These are phyloP conservation scores for Mollisiaceae sp. DNA, from an alignment of 2,329 filamentous ascomycete genomes.

Conservation along the genomic window DNA sequence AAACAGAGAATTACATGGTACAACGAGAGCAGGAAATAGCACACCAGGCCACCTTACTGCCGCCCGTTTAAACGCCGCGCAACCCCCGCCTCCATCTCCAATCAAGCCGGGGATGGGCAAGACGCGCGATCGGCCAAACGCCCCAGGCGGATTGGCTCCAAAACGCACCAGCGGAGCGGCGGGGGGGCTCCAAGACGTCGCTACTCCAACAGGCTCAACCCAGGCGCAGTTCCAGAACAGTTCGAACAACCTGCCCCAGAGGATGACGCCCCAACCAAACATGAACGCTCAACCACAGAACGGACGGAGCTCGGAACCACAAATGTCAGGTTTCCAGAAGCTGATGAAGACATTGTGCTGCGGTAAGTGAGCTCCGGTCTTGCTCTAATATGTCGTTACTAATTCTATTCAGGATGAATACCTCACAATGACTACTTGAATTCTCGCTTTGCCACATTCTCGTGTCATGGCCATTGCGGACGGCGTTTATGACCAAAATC, in stretches of 20 bases:
- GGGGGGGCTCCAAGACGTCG: constrained; percentile 75
- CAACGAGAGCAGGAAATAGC: constrained; percentile 67
- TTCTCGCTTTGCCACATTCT: constrained; percentile 17
- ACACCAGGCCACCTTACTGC: constrained; percentile 67
- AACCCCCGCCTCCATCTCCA: constrained; percentile 86
- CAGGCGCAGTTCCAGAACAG: constrained; percentile 97
- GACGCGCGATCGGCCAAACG: constrained; percentile 76
- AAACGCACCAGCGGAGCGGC: constrained; percentile 76
- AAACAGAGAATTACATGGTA: constrained; percentile 81
- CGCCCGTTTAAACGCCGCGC: constrained; percentile 92
- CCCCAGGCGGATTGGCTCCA: constrained; percentile 71
- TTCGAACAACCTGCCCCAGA: constrained; percentile 79
- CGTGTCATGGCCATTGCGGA: constrained; percentile 24
- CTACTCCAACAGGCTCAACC: constrained; percentile 86
- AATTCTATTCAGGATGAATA: constrained; percentile 39
- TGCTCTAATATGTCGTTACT: constrained; percentile 25
- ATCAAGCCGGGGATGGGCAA: constrained; percentile 79
- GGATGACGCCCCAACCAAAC: constrained; percentile 64
- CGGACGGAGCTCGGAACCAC: constrained; percentile 66
- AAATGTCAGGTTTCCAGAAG: constrained; percentile 86
- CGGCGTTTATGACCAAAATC: constrained; percentile 36
- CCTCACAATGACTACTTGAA: constrained; percentile 24
- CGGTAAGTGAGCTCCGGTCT: constrained; percentile 57
- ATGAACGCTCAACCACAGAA: constrained; percentile 63
- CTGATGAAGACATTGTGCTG: constrained; percentile 93